Conservation (phyloP, 1,284 basidiomycete species). For the Wallemia mellicola region DNA sequence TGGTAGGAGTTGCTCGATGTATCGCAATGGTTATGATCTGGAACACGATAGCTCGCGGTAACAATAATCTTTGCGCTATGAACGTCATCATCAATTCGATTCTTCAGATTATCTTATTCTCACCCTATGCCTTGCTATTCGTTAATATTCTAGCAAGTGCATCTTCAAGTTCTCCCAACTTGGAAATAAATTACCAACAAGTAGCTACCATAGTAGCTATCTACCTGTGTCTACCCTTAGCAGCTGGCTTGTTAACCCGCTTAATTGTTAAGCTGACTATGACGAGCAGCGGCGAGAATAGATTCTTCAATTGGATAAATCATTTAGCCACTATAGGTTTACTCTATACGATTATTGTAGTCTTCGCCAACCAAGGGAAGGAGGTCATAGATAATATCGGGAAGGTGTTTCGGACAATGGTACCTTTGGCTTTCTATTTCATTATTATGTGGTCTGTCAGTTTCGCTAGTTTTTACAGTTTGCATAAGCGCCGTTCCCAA, state of each 20-base stretch:
- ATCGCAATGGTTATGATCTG: slow-evolving; percentile 54
- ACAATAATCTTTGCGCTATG: slow-evolving; percentile 44
- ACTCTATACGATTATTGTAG: slow-evolving; percentile 38
- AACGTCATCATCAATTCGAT: slow-evolving; percentile 24
- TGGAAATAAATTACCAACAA: slow-evolving; percentile 31
- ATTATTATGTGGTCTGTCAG: slow-evolving; percentile 53
- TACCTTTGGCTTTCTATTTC: slow-evolving; percentile 35
- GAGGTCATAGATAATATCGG: slow-evolving; percentile 35
- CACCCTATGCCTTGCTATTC: slow-evolving; percentile 44
- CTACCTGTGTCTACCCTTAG: slow-evolving; percentile 42
- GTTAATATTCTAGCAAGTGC: slow-evolving; percentile 39
- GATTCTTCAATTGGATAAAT: too few species aligned
- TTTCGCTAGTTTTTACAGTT: too few species aligned
- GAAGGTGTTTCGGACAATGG: slow-evolving; percentile 41
- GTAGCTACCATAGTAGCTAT: slow-evolving; percentile 42
- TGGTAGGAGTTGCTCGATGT: slow-evolving; percentile 27
- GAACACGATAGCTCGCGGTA: slow-evolving; percentile 47
- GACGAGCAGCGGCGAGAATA: slow-evolving; percentile 36
- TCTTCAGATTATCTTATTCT: slow-evolving; percentile 34
- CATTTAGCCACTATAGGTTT: too few species aligned
- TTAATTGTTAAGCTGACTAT: slow-evolving; percentile 28
- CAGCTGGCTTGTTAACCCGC: slow-evolving; percentile 36
- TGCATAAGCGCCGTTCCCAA: too few species aligned
- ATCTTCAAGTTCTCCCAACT: slow-evolving; percentile 9
- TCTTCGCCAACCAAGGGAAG: slow-evolving; percentile 29